Conservation (phyloP, 2,329 filamentous ascomycete species). For the Neonectria magnoliae region DNA sequence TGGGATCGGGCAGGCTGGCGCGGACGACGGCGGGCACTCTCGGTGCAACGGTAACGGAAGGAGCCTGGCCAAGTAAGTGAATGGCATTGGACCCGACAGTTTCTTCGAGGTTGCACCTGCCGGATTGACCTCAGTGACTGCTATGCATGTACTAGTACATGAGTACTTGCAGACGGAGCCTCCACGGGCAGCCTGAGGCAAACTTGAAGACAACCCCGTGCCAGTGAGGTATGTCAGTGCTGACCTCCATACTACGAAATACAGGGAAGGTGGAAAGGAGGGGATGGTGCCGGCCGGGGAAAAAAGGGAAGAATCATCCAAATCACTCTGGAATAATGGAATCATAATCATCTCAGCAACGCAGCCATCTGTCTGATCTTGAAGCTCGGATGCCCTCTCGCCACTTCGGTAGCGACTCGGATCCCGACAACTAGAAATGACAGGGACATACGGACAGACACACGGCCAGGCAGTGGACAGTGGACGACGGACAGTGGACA, state of each 20-base stretch:
- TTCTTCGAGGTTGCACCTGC: conserved; percentile 12
- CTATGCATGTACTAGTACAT: not conserved
- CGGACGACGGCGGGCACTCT: not conserved
- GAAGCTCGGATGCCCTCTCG: not conserved
- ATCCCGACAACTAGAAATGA: conserved; percentile 11
- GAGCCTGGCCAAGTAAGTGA: not conserved
- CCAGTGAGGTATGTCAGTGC: not conserved
- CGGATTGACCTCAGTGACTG: conserved; percentile 4
- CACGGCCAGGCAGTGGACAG: not conserved
- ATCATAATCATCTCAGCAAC: conserved; percentile 13
- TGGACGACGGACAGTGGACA: not conserved
- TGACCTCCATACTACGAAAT: conserved; percentile 3
- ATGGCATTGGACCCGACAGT: not conserved
- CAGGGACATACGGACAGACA: conserved; percentile 2
- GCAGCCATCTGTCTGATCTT: conserved; percentile 9
- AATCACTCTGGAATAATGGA: conserved; percentile 6
- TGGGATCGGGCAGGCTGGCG: conserved; percentile 14
- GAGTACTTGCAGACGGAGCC: not conserved
- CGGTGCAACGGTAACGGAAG: conserved; percentile 19
- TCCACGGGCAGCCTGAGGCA: too few relatives aligned
- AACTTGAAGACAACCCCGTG: not conserved
- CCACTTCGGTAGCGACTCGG: conserved; percentile 12
- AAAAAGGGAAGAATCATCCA: not conserved
- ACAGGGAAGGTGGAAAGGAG: not conserved
- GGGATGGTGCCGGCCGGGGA: not conserved